Conservation (phyloP, 2,329 filamentous ascomycete genomes). For the Cercospora zeae-maydis region DNA sequence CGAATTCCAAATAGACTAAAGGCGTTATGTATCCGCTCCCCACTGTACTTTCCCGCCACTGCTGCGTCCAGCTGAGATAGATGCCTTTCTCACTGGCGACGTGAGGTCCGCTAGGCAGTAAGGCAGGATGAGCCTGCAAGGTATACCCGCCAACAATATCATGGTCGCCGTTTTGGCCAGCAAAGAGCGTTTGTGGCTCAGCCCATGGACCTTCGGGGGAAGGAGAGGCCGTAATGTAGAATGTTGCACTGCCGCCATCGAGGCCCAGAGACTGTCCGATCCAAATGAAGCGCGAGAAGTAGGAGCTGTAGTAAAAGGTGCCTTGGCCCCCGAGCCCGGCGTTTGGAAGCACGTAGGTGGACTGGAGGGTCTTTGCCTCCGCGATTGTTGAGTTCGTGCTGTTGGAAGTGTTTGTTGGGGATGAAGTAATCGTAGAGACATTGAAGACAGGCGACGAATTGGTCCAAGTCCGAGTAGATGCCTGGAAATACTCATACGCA, state of each 20-base stretch:
- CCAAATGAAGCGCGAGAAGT: constrained; percentile 32
- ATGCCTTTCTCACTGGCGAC: constrained; percentile 21
- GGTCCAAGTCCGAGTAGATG: constrained; percentile 20
- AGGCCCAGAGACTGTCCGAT: constrained; percentile 27
- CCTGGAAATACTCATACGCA: constrained; percentile 25
- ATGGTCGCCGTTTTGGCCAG: constrained; percentile 22
- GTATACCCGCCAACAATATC: constrained; percentile 17
- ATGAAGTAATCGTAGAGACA: constrained; percentile 1
- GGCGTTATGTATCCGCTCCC: constrained; percentile 20
- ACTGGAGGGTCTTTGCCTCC: not conserved
- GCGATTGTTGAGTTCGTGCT: not conserved
- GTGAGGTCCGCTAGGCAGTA: constrained; percentile 12
- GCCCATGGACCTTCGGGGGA: constrained; percentile 35
- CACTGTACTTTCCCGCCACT: constrained; percentile 16
- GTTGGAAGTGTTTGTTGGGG: not conserved
- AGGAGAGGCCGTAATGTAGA: constrained; percentile 32
- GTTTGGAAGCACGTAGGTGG: constrained; percentile 24
- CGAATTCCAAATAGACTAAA: constrained; percentile 24
- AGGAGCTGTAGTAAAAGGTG: constrained; percentile 32
- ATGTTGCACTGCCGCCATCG: constrained; percentile 21
- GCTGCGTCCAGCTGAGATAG: constrained; percentile 24
- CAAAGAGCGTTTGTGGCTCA: constrained; percentile 22
- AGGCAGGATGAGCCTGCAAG: constrained; percentile 26
- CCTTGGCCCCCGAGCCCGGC: constrained; percentile 31
- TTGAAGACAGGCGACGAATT: constrained; percentile 17